A percentile compares a stretch with the other conserved stretches of the same genome.
phyloP scores from a whole-genome alignment of 805 yeast genomes.

The Starmerella bombicola region DNA sequence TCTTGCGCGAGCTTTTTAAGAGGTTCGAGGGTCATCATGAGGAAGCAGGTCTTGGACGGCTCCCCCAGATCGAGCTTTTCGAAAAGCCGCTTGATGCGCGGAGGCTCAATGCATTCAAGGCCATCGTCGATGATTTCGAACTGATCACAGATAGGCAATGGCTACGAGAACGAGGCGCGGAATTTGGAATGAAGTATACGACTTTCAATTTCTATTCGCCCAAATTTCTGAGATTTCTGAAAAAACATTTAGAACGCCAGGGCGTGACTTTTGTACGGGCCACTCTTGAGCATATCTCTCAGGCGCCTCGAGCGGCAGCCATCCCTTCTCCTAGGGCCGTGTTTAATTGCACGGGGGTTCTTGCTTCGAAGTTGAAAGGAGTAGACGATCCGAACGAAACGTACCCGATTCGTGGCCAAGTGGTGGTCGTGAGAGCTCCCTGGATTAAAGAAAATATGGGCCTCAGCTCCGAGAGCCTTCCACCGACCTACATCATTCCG shows the following conservation, averaged over 20 bases:
- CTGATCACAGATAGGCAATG: slow-evolving; percentile 29
- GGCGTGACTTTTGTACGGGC: slow-evolving; percentile 44
- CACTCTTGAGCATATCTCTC: slow-evolving; percentile 41
- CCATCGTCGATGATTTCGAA: slow-evolving; percentile 40
- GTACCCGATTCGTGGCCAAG: slow-evolving; percentile 73
- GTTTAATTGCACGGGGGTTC: slow-evolving; percentile 47
- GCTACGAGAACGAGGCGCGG: slow-evolving; percentile 39
- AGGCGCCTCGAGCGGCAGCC: slow-evolving; percentile 32
- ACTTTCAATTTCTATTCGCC: slow-evolving; percentile 71
- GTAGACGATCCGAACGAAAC: slow-evolving; percentile 45
- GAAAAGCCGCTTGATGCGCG: slow-evolving; percentile 36
- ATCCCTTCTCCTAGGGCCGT: slow-evolving; percentile 6
- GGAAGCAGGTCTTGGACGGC: slow-evolving; percentile 41
- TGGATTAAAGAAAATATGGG: slow-evolving; percentile 45
- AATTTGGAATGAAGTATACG: slow-evolving; percentile 42
- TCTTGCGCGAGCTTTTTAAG: slow-evolving; percentile 34
- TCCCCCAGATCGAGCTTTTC: slow-evolving; percentile 48
- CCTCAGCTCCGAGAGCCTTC: slow-evolving; percentile 10
- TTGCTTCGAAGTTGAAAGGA: slow-evolving; percentile 52
- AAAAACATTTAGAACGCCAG: slow-evolving; percentile 32
- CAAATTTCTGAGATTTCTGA: slow-evolving; percentile 39
- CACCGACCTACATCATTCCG: slow-evolving; percentile 58
- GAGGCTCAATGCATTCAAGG: slow-evolving; percentile 38
- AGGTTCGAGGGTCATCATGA: slow-evolving; percentile 36
- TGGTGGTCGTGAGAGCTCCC: slow-evolving; percentile 58